These are phyloP conservation scores for Biscogniauxia marginata DNA, from an alignment of 2,329 filamentous ascomycete species.

Conservation along the genomic window DNA sequence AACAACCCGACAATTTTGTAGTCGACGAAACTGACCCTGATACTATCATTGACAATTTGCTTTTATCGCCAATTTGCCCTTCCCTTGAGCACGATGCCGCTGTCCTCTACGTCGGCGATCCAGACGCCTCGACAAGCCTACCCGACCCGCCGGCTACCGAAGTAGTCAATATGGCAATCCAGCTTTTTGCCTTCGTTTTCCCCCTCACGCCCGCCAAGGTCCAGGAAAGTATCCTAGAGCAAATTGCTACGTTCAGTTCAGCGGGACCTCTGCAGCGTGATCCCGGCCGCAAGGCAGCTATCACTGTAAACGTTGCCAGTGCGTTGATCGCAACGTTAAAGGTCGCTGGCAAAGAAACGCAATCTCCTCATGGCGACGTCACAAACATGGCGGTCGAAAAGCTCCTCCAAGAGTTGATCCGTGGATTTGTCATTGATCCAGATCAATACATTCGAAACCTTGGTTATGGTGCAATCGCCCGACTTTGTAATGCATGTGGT, in stretches of 20 bases:
- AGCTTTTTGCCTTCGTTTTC: constrained; percentile 87
- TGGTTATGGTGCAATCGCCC: constrained; percentile 80
- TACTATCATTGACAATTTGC: constrained; percentile 59
- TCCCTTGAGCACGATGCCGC: constrained; percentile 89
- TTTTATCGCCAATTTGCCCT: constrained; percentile 72
- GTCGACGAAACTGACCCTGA: constrained; percentile 60
- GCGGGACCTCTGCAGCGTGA: constrained; percentile 79
- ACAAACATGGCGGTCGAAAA: constrained; percentile 76
- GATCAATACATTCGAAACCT: constrained; percentile 85
- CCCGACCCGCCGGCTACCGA: constrained; percentile 87
- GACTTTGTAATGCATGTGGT: constrained; percentile 80
- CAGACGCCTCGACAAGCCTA: constrained; percentile 44
- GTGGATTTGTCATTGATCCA: constrained; percentile 73
- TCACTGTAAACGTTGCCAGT: constrained; percentile 84
- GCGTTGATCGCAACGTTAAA: constrained; percentile 79
- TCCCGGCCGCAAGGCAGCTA: constrained; percentile 82
- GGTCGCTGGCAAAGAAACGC: constrained; percentile 79
- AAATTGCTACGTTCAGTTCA: constrained; percentile 86
- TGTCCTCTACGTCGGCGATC: constrained; percentile 65
- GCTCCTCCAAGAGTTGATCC: constrained; percentile 72
- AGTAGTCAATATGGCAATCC: constrained; percentile 90
- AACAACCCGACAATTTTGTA: constrained; percentile 40
- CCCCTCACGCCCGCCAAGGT: constrained; percentile 87
- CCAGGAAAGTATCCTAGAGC: constrained; percentile 93
- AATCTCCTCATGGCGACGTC: constrained; percentile 69